phyloP scores from a whole-genome alignment of 2,329 filamentous ascomycete species.

The Aspergillus tubingensis region DNA sequence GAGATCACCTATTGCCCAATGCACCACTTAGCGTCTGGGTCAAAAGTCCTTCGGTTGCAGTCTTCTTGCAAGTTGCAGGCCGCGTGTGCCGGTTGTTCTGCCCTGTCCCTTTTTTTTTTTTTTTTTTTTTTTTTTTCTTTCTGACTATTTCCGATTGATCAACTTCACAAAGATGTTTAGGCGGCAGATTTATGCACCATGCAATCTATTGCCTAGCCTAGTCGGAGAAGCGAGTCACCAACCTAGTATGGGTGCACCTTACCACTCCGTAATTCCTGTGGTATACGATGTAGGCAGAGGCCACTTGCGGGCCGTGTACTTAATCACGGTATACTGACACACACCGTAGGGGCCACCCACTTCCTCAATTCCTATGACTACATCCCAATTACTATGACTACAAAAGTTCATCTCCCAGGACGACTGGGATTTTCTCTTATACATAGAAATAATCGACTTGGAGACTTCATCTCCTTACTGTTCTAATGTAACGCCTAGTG shows the following conservation, averaged over 20 bases:
- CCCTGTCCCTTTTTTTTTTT: not conserved
- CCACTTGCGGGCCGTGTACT: not conserved
- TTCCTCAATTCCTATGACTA: not conserved
- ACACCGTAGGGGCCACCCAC: not conserved
- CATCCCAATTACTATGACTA: not conserved
- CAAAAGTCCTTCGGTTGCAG: conserved; percentile 14
- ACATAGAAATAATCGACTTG: conserved; percentile 5
- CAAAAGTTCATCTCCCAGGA: not conserved
- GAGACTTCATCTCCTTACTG: conserved; percentile 2
- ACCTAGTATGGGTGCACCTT: not conserved
- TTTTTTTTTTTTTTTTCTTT: no score
- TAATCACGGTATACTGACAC: not conserved
- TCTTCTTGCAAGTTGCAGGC: conserved; percentile 6
- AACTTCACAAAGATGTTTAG: not conserved
- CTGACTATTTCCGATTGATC: not conserved
- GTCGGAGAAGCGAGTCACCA: not conserved
- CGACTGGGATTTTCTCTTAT: not conserved
- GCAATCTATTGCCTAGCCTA: not conserved
- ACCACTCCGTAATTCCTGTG: not conserved
- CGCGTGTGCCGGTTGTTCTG: conserved; percentile 6
- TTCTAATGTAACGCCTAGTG: not conserved
- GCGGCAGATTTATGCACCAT: not conserved
- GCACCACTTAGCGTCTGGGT: conserved; percentile 11
- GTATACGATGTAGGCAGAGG: not conserved
- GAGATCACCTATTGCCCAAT: conserved; percentile 17